Evolutionary conservation across 208 protist species (phyloP).

Genomic region (Crithidia brevicula): DNA sequence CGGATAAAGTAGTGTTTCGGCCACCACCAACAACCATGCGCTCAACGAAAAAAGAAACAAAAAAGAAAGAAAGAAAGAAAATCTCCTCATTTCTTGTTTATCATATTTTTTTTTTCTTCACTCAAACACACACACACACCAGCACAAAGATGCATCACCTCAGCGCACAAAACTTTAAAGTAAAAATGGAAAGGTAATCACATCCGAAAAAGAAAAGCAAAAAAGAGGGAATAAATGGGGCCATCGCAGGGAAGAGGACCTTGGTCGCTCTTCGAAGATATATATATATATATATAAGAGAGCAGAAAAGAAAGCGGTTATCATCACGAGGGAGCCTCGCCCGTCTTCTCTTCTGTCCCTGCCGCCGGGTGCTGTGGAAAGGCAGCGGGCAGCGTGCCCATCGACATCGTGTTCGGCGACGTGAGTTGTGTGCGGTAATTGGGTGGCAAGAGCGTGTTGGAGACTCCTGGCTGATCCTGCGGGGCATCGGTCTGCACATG

Average conservation of each 20-base stretch:
- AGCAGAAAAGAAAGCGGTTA: not conserved
- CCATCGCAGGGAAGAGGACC: too few relatives aligned
- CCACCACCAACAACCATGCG: not conserved
- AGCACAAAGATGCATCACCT: too few relatives aligned
- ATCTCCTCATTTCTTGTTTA: too few relatives aligned
- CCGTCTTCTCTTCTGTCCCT: not conserved
- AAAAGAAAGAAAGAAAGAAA: not conserved
- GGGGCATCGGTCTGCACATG: conserved; percentile 11
- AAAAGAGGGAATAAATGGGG: not conserved
- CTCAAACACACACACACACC: too few relatives aligned
- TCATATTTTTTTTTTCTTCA: too few relatives aligned
- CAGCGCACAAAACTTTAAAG: not conserved
- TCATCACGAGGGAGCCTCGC: not conserved
- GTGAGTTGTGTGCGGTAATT: not conserved
- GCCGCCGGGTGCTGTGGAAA: not conserved
- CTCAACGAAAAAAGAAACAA: not conserved
- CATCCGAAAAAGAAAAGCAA: not conserved
- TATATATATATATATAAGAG: too few relatives aligned
- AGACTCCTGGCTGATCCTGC: conserved; percentile 2
- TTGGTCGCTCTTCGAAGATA: too few relatives aligned
- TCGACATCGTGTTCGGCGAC: not conserved
- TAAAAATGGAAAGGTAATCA: too few relatives aligned
- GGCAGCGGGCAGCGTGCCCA: not conserved
- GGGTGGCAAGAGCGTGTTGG: conserved; percentile 9
- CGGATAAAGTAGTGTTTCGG: conserved; percentile 9